Conservation (phyloP, 768 basidiomycete genomes). For the Phylloporus sp. region DNA sequence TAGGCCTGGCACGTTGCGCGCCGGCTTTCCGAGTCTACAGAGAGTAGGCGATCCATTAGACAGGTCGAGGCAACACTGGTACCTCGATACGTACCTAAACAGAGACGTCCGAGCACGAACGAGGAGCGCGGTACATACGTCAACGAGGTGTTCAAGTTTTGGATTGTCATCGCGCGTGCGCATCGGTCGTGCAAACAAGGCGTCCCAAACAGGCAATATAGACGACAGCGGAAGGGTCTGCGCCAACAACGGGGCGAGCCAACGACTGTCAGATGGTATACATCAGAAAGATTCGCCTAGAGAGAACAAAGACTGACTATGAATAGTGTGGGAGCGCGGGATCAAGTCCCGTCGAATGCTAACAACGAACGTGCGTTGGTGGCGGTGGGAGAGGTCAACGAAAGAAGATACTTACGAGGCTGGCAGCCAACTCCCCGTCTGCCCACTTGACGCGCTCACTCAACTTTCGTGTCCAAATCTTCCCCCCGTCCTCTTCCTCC, state of each 20-base stretch:
- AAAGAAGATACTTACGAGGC: constrained; percentile 42
- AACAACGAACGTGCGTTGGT: neutral
- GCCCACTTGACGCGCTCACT: constrained; percentile 58
- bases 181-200: constrained; percentile 57
- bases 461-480: constrained; percentile 59
- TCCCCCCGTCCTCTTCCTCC: constrained; percentile 63
- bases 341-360: constrained; percentile 65
- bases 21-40: constrained; percentile 52
- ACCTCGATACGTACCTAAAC: constrained; percentile 42
- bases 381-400: neutral
- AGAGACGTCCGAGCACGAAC: constrained; percentile 52
- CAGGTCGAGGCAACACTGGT: neutral
- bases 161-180: constrained; percentile 50
- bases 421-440: constrained; percentile 56
- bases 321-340: constrained; percentile 76
- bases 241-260: constrained; percentile 67
- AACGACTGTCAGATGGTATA: constrained; percentile 46
- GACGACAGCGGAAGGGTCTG: constrained; percentile 67
- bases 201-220: constrained; percentile 66
- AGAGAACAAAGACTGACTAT: constrained; percentile 47
- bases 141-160: constrained; percentile 66
- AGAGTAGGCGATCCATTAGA: neutral
- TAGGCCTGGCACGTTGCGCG: constrained; percentile 41
- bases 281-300: neutral
- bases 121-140: constrained; percentile 68